These are phyloP conservation scores for Evernia prunastri DNA, from an alignment of 495 filamentous ascomycete species.

Conservation along the genomic window DNA sequence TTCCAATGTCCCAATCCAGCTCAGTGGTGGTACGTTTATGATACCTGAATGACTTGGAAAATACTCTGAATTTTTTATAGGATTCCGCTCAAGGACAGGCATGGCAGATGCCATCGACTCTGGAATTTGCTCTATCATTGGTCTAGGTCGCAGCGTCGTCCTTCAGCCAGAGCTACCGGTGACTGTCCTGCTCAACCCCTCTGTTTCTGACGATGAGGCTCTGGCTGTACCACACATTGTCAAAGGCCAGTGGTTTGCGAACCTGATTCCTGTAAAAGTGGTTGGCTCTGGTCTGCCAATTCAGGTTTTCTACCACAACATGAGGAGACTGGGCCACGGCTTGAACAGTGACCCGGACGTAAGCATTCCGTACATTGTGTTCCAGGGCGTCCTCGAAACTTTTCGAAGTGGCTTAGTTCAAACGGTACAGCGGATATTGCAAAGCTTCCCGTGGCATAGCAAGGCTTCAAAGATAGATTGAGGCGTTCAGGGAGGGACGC, in stretches of 20 bases:
- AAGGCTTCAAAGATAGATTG: conserved; percentile 10
- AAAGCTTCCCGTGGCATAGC: conserved; percentile 13
- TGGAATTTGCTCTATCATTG: conserved; percentile 24
- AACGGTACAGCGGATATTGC: conserved; percentile 9
- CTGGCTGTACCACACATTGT: conserved; percentile 26
- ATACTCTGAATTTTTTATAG: conserved; percentile 6
- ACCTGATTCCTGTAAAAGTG: conserved; percentile 27
- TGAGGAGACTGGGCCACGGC: conserved; percentile 27
- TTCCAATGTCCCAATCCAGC: conserved; percentile 21
- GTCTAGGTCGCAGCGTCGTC: conserved; percentile 21
- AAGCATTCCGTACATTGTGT: conserved; percentile 24
- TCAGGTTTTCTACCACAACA: conserved; percentile 30
- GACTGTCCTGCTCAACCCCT: conserved; percentile 23
- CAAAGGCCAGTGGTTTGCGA: conserved; percentile 28
- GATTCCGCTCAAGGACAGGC: conserved; percentile 25
- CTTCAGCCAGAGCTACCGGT: conserved; percentile 26
- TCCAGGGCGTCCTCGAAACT: conserved; percentile 17
- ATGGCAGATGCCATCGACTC: conserved; percentile 28
- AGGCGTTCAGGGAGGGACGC: not conserved
- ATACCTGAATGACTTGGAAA: not conserved
- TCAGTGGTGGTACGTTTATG: conserved; percentile 19
- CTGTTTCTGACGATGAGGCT: conserved; percentile 21
- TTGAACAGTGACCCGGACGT: conserved; percentile 27
- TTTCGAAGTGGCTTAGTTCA: conserved; percentile 12
- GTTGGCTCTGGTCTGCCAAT: conserved; percentile 26